Evolutionary conservation across 345 rosid genomes (phyloP).

Genomic region (Lepidium sativum): DNA sequence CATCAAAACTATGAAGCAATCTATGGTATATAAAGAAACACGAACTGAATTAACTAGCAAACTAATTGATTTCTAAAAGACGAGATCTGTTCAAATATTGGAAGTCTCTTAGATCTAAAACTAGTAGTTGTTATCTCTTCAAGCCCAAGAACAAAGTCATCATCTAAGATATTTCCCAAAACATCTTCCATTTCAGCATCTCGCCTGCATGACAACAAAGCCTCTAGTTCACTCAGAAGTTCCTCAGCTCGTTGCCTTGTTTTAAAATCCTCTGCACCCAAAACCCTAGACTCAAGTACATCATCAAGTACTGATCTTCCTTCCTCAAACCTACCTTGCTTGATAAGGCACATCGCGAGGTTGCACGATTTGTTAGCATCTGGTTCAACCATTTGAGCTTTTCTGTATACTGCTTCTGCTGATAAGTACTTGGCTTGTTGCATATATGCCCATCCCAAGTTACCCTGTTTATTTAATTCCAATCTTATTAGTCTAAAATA

Average conservation of each 20-base stretch:
- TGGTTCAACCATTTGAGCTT: conserved; percentile 82
- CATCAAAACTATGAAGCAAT: neutral
- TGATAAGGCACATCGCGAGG: conserved; percentile 60
- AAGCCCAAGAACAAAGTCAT: conserved; percentile 55
- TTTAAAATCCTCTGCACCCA: conserved; percentile 51
- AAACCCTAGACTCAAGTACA: conserved; percentile 35
- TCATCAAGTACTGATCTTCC: conserved; percentile 38
- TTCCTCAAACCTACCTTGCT: conserved; percentile 54
- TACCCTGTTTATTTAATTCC: conserved; percentile 42
- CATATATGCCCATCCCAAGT: conserved; percentile 98
- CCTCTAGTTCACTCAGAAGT: conserved; percentile 37
- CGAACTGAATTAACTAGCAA: conserved; percentile 19
- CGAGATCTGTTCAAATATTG: conserved; percentile 81
- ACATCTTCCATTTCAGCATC: conserved; percentile 26
- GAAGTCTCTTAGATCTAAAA: conserved; percentile 66
- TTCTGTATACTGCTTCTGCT: conserved; percentile 77
- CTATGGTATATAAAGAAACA: neutral
- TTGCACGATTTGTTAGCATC: conserved; percentile 88
- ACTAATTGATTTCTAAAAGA: conserved; percentile 57
- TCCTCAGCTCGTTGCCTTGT: conserved; percentile 52
- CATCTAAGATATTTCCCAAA: conserved; percentile 34
- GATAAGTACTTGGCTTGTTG: conserved; percentile 70
- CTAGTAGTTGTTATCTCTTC: conserved; percentile 41
- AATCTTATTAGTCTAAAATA: neutral
- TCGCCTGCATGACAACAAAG: conserved; percentile 7